A percentile compares a stretch with the other conserved stretches of the same genome.
phyloP scores from a whole-genome alignment of 495 filamentous ascomycete genomes.

The Aspergillus saccharolyticus region DNA sequence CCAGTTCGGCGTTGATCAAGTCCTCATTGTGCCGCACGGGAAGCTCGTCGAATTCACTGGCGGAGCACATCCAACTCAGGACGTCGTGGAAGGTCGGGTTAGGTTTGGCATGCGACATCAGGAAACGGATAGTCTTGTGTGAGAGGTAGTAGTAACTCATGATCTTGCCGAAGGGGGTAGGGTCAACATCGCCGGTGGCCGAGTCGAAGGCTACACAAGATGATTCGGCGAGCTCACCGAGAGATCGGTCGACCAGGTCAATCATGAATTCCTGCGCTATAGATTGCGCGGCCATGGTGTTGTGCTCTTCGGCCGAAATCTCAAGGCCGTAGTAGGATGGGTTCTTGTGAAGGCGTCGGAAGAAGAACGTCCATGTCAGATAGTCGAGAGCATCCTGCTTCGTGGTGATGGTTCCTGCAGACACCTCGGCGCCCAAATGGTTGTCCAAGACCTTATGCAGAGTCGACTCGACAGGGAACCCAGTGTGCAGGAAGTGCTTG shows the following conservation, averaged over 20 bases:
- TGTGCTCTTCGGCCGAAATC: slow-evolving; percentile 90
- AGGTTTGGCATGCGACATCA: slow-evolving; percentile 70
- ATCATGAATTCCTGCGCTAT: slow-evolving; percentile 90
- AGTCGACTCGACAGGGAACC: slow-evolving; percentile 95
- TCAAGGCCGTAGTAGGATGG: slow-evolving; percentile 96
- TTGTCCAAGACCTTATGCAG: slow-evolving; percentile 96
- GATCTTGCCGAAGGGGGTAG: slow-evolving; percentile 90
- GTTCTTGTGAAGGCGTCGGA: slow-evolving; percentile 94
- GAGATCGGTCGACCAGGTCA: slow-evolving; percentile 78
- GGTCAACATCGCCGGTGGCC: slow-evolving; percentile 79
- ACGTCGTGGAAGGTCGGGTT: slow-evolving; percentile 79
- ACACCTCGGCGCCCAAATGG: slow-evolving; percentile 93
- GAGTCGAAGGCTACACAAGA: slow-evolving; percentile 73
- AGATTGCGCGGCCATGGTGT: slow-evolving; percentile 75
- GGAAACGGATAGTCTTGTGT: slow-evolving; percentile 86
- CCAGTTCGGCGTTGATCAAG: slow-evolving; percentile 90
- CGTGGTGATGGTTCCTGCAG: slow-evolving; percentile 81
- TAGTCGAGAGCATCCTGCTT: slow-evolving; percentile 99
- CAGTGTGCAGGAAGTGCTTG: slow-evolving; percentile 97
- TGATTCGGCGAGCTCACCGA: slow-evolving; percentile 74
- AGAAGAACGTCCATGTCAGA: slow-evolving; percentile 99
- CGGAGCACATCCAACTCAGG: slow-evolving; percentile 85
- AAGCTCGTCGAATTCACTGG: slow-evolving; percentile 94
- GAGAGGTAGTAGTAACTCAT: slow-evolving; percentile 99
- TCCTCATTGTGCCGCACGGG: slow-evolving; percentile 99